Conservation (phyloP, 1,284 basidiomycete species). For the Inonotus obliquus region DNA sequence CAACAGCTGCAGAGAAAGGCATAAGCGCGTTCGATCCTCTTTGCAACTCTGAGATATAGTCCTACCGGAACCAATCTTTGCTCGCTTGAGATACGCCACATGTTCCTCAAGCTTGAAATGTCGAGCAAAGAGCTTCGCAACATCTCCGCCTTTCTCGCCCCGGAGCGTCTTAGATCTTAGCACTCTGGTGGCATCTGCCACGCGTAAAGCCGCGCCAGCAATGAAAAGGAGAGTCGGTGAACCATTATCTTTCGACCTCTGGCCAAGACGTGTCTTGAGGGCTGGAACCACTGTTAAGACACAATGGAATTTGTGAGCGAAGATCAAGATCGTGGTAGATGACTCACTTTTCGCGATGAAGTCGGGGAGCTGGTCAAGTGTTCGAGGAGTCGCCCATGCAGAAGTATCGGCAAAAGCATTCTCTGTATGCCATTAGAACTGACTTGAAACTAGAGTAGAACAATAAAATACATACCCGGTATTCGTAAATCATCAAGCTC, state of each 20-base stretch:
- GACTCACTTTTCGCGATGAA: constrained; percentile 67
- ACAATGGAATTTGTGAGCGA: neutral
- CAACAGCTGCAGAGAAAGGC: constrained; percentile 45
- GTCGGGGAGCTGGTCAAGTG: constrained; percentile 59
- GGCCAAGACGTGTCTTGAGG: constrained; percentile 62
- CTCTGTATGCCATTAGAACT: constrained; percentile 52
- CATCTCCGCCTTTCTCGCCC: constrained; percentile 75
- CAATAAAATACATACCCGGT: constrained; percentile 50
- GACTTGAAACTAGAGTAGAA: neutral
- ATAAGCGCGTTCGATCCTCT: neutral
- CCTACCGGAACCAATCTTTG: constrained; percentile 56
- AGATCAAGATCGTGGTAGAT: constrained; percentile 3
- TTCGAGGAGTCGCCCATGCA: constrained; percentile 61
- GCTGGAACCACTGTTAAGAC: constrained; percentile 53
- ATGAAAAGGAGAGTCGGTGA: constrained; percentile 76
- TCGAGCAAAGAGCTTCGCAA: constrained; percentile 83
- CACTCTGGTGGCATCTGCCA: constrained; percentile 68
- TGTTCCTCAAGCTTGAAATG: constrained; percentile 83
- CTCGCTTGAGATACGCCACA: constrained; percentile 66
- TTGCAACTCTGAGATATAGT: neutral
- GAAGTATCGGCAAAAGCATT: constrained; percentile 69
- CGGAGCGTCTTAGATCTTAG: constrained; percentile 63
- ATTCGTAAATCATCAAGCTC: constrained; percentile 72
- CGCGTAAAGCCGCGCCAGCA: constrained; percentile 73
- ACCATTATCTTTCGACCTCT: constrained; percentile 67